Conservation (phyloP, 352 stramenopile species). For the Globisporangium camurandrum region DNA sequence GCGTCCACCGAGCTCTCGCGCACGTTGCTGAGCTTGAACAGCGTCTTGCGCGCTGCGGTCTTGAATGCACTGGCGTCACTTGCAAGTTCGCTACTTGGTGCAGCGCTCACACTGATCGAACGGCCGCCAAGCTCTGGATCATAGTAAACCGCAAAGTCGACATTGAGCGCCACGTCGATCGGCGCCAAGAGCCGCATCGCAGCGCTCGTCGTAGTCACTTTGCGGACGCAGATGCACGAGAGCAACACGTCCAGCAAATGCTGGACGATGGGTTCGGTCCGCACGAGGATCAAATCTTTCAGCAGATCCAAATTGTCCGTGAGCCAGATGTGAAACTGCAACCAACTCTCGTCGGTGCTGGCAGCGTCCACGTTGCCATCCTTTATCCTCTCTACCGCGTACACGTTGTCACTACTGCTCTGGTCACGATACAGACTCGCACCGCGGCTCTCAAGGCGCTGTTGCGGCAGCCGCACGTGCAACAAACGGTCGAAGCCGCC, state of each 20-base stretch:
- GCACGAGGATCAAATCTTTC: slow-evolving; percentile 56
- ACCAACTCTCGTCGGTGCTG: slow-evolving; percentile 48
- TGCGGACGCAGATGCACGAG: slow-evolving; percentile 39
- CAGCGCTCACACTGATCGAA: slow-evolving; percentile 9
- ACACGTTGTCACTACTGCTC: not conserved
- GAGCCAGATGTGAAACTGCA: slow-evolving; percentile 78
- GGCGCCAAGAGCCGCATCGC: slow-evolving; percentile 9
- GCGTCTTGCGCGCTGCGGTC: slow-evolving; percentile 20
- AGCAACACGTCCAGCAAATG: slow-evolving; percentile 47
- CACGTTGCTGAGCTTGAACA: slow-evolving; percentile 33
- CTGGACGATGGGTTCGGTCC: slow-evolving; percentile 51
- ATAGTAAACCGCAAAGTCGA: slow-evolving; percentile 24
- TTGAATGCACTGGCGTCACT: slow-evolving; percentile 2
- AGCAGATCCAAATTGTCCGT: slow-evolving; percentile 53
- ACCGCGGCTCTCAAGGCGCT: not conserved
- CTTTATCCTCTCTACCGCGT: not conserved
- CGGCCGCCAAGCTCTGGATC: slow-evolving; percentile 14
- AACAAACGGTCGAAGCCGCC: slow-evolving; percentile 64
- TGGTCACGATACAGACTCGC: not conserved
- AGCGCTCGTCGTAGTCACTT: slow-evolving; percentile 18
- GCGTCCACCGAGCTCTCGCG: slow-evolving; percentile 25
- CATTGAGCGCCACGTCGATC: slow-evolving; percentile 23
- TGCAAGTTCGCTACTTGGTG: slow-evolving; percentile 10
- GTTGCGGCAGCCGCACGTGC: slow-evolving; percentile 25
- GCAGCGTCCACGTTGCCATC: not conserved